Percentiles rank a stretch among this genome's conserved stretches.
Evolutionary conservation across 2,329 filamentous ascomycete genomes (phyloP).

Genomic region (Leptosphaerulina australis): DNA sequence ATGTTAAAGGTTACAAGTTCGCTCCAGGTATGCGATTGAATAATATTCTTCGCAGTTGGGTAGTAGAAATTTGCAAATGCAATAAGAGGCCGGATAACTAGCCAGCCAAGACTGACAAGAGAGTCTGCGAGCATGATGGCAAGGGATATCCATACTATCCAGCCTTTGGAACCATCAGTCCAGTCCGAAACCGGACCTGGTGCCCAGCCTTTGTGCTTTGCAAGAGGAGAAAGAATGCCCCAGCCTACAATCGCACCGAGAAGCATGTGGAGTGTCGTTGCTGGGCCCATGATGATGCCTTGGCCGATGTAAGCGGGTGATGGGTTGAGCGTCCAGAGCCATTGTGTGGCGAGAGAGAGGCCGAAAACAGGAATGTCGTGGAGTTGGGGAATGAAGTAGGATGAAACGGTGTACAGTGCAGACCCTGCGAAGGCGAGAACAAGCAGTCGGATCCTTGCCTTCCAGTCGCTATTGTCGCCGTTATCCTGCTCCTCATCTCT

Average conservation of each 20-base stretch:
- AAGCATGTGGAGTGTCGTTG: slow-evolving; percentile 94
- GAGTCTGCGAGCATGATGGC: slow-evolving; percentile 97
- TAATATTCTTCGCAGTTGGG: slow-evolving; percentile 35
- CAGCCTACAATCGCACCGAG: slow-evolving; percentile 88
- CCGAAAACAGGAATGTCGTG: slow-evolving; percentile 90
- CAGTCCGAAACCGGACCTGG: slow-evolving; percentile 85
- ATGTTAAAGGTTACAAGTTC: slow-evolving; percentile 43
- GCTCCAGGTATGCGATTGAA: slow-evolving; percentile 45
- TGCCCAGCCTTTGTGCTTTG: slow-evolving; percentile 86
- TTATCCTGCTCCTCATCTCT: slow-evolving; percentile 36
- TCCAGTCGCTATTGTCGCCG: slow-evolving; percentile 60
- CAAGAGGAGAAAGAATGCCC: slow-evolving; percentile 87
- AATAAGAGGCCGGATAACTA: slow-evolving; percentile 69
- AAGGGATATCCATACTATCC: slow-evolving; percentile 96
- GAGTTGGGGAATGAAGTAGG: slow-evolving; percentile 87
- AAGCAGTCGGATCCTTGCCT: slow-evolving; percentile 65
- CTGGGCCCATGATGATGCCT: slow-evolving; percentile 97
- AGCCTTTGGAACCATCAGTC: slow-evolving; percentile 92
- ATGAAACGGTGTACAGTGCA: slow-evolving; percentile 71
- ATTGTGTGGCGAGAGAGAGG: slow-evolving; percentile 71
- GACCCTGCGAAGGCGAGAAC: slow-evolving; percentile 65
- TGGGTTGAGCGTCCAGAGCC: slow-evolving; percentile 96
- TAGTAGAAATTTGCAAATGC: slow-evolving; percentile 52
- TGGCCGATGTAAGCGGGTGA: slow-evolving; percentile 97
- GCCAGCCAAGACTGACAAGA: slow-evolving; percentile 82